These are phyloP conservation scores for Hypoxylon sp. DNA, from an alignment of 2,329 filamentous ascomycete species.

Conservation along the genomic window DNA sequence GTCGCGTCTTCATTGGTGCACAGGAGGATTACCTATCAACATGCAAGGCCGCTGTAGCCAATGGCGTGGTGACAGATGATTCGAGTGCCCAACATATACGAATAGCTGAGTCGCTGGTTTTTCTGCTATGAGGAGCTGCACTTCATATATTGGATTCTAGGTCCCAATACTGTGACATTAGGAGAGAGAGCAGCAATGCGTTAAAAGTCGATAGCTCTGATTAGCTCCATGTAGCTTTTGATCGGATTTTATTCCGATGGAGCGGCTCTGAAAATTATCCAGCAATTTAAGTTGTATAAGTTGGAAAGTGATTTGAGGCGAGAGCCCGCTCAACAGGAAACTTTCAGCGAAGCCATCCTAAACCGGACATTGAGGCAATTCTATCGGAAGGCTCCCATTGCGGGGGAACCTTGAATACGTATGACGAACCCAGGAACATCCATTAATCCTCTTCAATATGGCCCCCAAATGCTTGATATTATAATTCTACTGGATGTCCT, in stretches of 20 bases:
- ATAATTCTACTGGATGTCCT: conserved; percentile 31
- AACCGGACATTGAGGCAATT: conserved; percentile 42
- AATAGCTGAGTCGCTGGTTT: conserved; percentile 36
- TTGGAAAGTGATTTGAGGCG: conserved; percentile 31
- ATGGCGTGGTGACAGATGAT: conserved; percentile 44
- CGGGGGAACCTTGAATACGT: conserved; percentile 37
- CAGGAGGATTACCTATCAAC: conserved; percentile 41
- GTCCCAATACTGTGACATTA: conserved; percentile 35
- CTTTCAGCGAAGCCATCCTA: conserved; percentile 41
- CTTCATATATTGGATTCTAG: conserved; percentile 36
- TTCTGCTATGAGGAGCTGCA: conserved; percentile 36
- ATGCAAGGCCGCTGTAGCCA: conserved; percentile 38
- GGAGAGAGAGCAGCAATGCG: conserved; percentile 28
- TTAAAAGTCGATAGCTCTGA: conserved; percentile 23
- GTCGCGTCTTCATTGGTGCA: conserved; percentile 42
- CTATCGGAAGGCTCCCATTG: conserved; percentile 41
- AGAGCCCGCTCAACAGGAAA: conserved; percentile 38
- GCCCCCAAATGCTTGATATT: conserved; percentile 40
- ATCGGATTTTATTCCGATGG: conserved; percentile 33
- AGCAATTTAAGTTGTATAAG: conserved; percentile 16
- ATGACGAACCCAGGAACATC: conserved; percentile 40
- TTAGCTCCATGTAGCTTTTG: conserved; percentile 8
- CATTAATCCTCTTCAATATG: conserved; percentile 39
- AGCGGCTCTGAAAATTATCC: conserved; percentile 23
- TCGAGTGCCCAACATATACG: conserved; percentile 39